phyloP scores from a whole-genome alignment of 2,329 filamentous ascomycete genomes.

The Shiraia sp. region DNA sequence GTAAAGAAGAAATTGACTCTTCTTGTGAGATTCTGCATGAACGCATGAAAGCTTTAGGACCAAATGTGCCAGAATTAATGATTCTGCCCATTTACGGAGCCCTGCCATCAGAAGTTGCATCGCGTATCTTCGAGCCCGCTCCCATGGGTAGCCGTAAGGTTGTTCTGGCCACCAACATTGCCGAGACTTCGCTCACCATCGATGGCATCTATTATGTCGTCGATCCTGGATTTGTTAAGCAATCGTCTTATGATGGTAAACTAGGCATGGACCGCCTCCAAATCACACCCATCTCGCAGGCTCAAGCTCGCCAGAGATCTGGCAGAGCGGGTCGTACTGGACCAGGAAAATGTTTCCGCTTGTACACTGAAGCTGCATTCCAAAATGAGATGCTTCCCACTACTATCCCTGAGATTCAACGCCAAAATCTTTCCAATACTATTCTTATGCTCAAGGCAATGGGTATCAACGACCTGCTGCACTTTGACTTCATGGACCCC shows the following conservation, averaged over 20 bases:
- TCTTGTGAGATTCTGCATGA: constrained; percentile 90
- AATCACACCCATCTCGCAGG: constrained; percentile 94
- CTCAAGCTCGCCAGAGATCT: constrained; percentile 91
- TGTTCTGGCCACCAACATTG: constrained; percentile 97
- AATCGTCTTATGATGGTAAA: constrained; percentile 95
- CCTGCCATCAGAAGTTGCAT: constrained; percentile 91
- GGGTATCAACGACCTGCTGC: constrained; percentile 96
- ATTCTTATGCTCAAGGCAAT: constrained; percentile 99
- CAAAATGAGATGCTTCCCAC: constrained; percentile 97
- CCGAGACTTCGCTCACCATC: constrained; percentile 96
- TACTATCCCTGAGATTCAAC: constrained; percentile 93
- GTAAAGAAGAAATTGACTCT: constrained; percentile 97
- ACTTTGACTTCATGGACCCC: constrained; percentile 99
- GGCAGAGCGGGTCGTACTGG: constrained; percentile 93
- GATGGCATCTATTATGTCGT: constrained; percentile 98
- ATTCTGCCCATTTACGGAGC: constrained; percentile 97
- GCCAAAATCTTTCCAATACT: constrained; percentile 88
- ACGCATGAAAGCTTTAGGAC: constrained; percentile 92
- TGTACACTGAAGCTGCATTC: constrained; percentile 95
- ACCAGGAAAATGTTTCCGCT: constrained; percentile 83
- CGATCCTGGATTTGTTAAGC: constrained; percentile 96
- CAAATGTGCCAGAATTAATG: constrained; percentile 86
- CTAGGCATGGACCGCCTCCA: constrained; percentile 96
- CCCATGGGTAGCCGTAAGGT: constrained; percentile 86
- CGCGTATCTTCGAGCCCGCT: constrained; percentile 90